Percentiles rank a stretch among this genome's conserved stretches.
phyloP scores from a whole-genome alignment of 176 grass and related monocot species.

The Aegilops umbellulata region DNA sequence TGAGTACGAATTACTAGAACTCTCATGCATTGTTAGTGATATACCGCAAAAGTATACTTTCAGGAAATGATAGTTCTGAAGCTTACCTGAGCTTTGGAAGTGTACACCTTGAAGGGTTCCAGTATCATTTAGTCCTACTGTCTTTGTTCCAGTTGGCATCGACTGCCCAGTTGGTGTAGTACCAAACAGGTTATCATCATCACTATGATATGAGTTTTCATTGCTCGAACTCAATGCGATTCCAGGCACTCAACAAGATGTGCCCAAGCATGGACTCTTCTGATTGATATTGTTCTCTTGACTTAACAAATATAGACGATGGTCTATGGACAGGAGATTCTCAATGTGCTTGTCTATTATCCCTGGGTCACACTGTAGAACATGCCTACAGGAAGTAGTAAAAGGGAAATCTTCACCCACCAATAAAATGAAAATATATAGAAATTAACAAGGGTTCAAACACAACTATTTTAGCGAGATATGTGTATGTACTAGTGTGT shows the following conservation, averaged over 20 bases:
- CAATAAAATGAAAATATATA: neutral
- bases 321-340: neutral
- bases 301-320: neutral
- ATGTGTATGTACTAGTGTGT: neutral
- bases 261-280: neutral
- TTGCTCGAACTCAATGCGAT: neutral
- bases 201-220: neutral
- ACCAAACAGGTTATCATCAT: neutral
- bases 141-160: neutral
- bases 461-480: neutral
- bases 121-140: neutral
- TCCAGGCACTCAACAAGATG: neutral
- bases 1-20: neutral
- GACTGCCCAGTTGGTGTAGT: neutral
- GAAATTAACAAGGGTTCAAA: neutral
- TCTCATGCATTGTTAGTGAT: neutral
- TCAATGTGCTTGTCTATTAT: constrained; percentile 8
- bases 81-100: neutral
- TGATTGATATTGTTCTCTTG: neutral
- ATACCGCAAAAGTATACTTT: neutral
- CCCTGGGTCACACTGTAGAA: constrained; percentile 13
- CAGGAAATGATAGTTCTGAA: neutral
- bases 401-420: neutral
- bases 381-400: neutral
- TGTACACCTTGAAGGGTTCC: neutral